phyloP scores from a whole-genome alignment of 257 asterid genomes.

The Asclepias syriaca region DNA sequence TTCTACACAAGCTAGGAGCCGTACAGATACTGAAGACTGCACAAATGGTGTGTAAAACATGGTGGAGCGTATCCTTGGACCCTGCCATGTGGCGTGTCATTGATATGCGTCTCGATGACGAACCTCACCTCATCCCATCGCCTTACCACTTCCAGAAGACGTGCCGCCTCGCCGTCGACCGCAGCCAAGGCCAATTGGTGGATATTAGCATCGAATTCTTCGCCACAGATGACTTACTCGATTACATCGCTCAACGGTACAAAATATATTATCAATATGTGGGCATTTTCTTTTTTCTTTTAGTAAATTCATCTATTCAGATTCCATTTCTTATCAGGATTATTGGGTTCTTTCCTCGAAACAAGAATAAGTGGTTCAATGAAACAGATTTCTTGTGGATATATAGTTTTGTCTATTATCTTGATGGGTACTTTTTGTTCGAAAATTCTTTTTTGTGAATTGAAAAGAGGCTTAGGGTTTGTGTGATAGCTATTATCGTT shows the following conservation, averaged over 20 bases:
- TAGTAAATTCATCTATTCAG: neutral
- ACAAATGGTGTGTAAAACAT: slow-evolving; percentile 34
- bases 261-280: neutral
- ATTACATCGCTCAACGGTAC: slow-evolving; percentile 27
- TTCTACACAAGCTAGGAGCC: slow-evolving; percentile 34
- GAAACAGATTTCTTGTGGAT: neutral
- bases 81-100: slow-evolving; percentile 13
- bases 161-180: slow-evolving; percentile 25
- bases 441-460: too few species aligned
- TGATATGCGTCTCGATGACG: neutral
- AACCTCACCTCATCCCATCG: neutral
- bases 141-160: neutral
- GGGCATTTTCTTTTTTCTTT: neutral
- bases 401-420: neutral
- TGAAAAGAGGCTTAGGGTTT: too few species aligned
- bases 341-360: neutral
- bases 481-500: neutral
- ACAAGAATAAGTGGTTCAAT: neutral
- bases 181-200: slow-evolving; percentile 25
- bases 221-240: slow-evolving; percentile 20
- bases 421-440: too few species aligned
- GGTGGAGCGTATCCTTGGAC: slow-evolving; percentile 8
- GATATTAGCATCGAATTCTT: slow-evolving; percentile 17
- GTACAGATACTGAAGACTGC: slow-evolving; percentile 30
- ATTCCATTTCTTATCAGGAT: neutral